Percentiles rank a stretch among this genome's conserved stretches.
phyloP scores from a whole-genome alignment of 208 protist genomes.

The Angomonas desouzai region DNA sequence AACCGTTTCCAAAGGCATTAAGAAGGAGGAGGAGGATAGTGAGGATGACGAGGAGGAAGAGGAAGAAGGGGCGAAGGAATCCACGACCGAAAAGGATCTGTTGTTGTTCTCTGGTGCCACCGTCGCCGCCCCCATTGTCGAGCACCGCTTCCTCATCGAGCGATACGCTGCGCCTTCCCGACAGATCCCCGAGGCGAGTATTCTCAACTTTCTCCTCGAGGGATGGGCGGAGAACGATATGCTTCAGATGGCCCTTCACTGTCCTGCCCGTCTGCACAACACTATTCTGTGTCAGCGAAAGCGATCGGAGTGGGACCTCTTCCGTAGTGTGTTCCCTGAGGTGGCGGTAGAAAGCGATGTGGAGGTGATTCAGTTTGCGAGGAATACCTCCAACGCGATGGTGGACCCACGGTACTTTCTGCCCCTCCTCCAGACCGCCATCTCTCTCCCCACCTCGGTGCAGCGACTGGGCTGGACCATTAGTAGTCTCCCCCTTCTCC shows the following conservation, averaged over 20 bases:
- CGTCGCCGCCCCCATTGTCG: conserved; percentile 41
- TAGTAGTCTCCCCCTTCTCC: conserved; percentile 53
- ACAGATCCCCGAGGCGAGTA: conserved; percentile 71
- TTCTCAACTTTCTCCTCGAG: conserved; percentile 74
- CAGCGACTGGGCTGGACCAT: conserved; percentile 35
- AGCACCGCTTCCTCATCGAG: conserved; percentile 60
- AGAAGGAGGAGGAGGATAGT: conserved; percentile 2
- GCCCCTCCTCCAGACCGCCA: conserved; percentile 73
- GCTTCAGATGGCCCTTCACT: conserved; percentile 37
- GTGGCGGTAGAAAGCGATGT: conserved; percentile 41
- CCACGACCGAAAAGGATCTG: not conserved
- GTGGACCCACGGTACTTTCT: conserved; percentile 82
- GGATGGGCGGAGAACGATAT: conserved; percentile 74
- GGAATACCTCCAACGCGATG: conserved; percentile 19
- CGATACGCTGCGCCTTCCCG: conserved; percentile 40
- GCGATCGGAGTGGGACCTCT: conserved; percentile 27
- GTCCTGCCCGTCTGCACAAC: conserved; percentile 78
- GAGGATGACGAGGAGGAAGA: conserved; percentile 11
- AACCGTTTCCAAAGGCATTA: not conserved
- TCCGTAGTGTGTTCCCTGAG: conserved; percentile 73
- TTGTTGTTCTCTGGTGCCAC: conserved; percentile 27
- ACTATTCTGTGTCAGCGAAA: conserved; percentile 25
- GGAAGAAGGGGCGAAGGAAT: not conserved
- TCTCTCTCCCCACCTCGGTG: conserved; percentile 42
- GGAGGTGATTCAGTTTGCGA: conserved; percentile 37